Evolutionary conservation across 2,329 filamentous ascomycete species (phyloP), one percentile per base, ranked within the genome.

Genomic region (Colletotrichum cordylinicola): DNA sequence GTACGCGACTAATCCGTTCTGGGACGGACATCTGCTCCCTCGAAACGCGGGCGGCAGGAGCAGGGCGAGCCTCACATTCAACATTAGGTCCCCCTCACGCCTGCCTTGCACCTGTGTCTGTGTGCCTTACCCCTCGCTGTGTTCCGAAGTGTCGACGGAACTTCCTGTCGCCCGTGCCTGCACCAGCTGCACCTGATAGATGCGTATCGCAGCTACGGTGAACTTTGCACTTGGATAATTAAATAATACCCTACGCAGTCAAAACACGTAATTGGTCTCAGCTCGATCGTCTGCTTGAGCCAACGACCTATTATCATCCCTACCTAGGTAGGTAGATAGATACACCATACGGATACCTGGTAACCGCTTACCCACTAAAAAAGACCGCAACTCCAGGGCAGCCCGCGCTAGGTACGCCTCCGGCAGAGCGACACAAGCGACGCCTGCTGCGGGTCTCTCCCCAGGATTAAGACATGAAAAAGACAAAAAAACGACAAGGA

Each of bases 381-480:
- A 24, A 29, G 35, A 33, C 31, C 56, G 65, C 33, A 48, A 12
- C 48, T 52, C 24, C 39, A 48, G 39, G 39, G 39, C 39, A 37
- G 52, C 24, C 24, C 24, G 24, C 72, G 67, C 60, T 55, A 48
- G 39, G 39, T 43, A 72, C 61, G 61, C 55, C 67, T 61, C 39
- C 62, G 62, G 72, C 72, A 75, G 72, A 75, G 68, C 72, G 72
- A 75, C 69, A 72, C 69, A 64, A 67, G 72, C 69, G 55, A 31
- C 62, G 21, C 24, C 72, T 72, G 55, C 37, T 31, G 39, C 52
- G 55, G 69, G 73, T 67, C 62, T 29, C 31, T 31, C 35, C 68
- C 61, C 69, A 62, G 31, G 37, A 62, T 52, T 52, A 21, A 52
- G n/a, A 52, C 43, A 16, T 58, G 43, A 21, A 29, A 48, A 10